These are phyloP conservation scores for Phytopythium sindhum DNA, from an alignment of 352 stramenopile genomes.

Conservation along the genomic window DNA sequence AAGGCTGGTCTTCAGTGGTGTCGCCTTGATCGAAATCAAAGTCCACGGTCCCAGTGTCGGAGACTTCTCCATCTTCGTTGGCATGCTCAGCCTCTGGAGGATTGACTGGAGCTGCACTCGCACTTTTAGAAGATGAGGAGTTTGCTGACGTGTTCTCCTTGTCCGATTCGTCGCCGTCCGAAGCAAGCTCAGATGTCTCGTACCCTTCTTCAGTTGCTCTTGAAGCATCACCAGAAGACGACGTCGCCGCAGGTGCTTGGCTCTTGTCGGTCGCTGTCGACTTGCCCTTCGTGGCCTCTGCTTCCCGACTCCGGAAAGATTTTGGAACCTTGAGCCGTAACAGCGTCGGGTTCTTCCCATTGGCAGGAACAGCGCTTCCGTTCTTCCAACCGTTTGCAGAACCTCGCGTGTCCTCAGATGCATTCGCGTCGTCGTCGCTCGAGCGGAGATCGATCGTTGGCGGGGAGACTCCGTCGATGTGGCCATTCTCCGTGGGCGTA, in stretches of 20 bases:
- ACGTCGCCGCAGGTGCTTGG: not conserved
- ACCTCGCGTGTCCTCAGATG: slow-evolving; percentile 2
- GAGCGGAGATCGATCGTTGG: slow-evolving; percentile 25
- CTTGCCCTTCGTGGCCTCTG: not conserved
- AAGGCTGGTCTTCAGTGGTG: not conserved
- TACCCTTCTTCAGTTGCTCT: not conserved
- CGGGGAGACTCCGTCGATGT: not conserved
- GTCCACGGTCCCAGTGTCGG: slow-evolving; percentile 30
- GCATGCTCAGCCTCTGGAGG: not conserved
- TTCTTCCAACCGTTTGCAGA: not conserved
- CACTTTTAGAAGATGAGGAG: not conserved
- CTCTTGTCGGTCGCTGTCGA: not conserved
- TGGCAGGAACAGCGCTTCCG: not conserved
- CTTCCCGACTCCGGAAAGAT: not conserved
- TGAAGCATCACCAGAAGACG: not conserved
- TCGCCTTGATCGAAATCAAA: slow-evolving; percentile 13
- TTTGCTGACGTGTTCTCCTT: not conserved
- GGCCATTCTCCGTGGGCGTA: not conserved
- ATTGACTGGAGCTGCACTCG: too few species aligned
- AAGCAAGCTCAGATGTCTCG: slow-evolving; percentile 6
- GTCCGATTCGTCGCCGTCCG: not conserved
- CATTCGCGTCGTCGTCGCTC: slow-evolving; percentile 21
- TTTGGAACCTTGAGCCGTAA: not conserved
- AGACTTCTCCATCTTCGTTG: slow-evolving; percentile 19
- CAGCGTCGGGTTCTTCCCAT: not conserved